Conservation (phyloP, 345 rosid species). For the Dipteronia sinensis region DNA sequence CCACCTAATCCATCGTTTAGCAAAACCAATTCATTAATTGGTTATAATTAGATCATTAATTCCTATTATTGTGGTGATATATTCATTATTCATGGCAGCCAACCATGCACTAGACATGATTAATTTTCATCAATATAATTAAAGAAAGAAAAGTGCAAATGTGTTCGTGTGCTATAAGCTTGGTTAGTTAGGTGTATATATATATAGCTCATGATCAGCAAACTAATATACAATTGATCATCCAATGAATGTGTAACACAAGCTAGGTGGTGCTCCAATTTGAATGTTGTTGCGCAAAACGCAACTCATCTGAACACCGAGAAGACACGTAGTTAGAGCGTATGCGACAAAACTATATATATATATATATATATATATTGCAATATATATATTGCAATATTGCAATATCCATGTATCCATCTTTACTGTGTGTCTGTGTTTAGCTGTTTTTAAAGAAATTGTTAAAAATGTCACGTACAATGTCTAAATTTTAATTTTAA, state of each 20-base stretch:
- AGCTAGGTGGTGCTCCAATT: slow-evolving; percentile 26
- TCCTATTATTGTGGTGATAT: slow-evolving; percentile 6
- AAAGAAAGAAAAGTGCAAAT: slow-evolving; percentile 36
- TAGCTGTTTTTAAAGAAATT: not conserved
- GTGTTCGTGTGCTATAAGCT: not conserved
- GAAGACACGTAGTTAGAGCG: slow-evolving; percentile 26
- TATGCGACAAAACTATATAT: not conserved
- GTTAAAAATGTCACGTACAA: no score
- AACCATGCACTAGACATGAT: slow-evolving; percentile 27
- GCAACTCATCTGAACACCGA: slow-evolving; percentile 16
- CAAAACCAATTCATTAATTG: not conserved
- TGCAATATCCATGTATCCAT: not conserved
- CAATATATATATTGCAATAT: no score
- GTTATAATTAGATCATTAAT: slow-evolving; percentile 12
- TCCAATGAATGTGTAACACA: not conserved
- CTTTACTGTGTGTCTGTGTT: not conserved
- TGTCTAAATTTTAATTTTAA: no score
- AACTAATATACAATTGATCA: not conserved
- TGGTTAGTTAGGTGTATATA: not conserved
- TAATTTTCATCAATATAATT: slow-evolving; percentile 19
- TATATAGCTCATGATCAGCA: not conserved
- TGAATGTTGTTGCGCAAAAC: slow-evolving; percentile 13
- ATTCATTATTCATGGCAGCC: slow-evolving; percentile 19
- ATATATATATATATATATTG: no score
- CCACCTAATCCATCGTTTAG: slow-evolving; percentile 34